Percentiles rank a stretch among this genome's conserved stretches.
Evolutionary conservation across 345 rosid genomes (phyloP).

Genomic region (Litchi chinensis): DNA sequence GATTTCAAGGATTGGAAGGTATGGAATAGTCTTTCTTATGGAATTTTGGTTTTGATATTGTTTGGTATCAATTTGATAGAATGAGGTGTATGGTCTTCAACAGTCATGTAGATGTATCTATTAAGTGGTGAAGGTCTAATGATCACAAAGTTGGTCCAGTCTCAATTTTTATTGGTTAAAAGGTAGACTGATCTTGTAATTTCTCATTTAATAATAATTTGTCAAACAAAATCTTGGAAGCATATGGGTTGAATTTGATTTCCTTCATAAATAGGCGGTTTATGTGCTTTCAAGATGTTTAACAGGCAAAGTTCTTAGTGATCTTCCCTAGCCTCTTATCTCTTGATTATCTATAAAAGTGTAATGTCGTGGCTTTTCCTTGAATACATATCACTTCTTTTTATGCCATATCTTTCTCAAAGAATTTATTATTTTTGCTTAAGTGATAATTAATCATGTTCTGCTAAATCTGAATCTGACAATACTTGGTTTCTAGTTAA

Average conservation of each 20-base stretch:
- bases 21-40: conserved; percentile 12
- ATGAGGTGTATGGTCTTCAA: not conserved
- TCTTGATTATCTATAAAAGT: not conserved
- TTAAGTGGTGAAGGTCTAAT: not conserved
- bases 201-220: not conserved
- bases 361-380: not conserved
- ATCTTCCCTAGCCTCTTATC: not conserved
- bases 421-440: not conserved
- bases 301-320: not conserved
- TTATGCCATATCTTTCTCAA: not conserved
- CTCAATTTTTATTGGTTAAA: not conserved
- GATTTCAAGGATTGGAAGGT: conserved; percentile 96
- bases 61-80: not conserved
- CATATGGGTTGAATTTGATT: not conserved
- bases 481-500: conserved; percentile 42
- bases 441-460: not conserved
- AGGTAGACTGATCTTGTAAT: not conserved
- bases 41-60: not conserved
- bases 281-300: not conserved
- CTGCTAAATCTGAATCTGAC: not conserved
- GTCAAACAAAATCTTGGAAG: not conserved
- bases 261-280: not conserved
- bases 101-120: not conserved
- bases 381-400: not conserved
- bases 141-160: not conserved